A percentile compares a stretch with the other conserved stretches of the same genome.
Conservation (phyloP, 164 flowering plant species). For the Brasenia schreberi region DNA sequence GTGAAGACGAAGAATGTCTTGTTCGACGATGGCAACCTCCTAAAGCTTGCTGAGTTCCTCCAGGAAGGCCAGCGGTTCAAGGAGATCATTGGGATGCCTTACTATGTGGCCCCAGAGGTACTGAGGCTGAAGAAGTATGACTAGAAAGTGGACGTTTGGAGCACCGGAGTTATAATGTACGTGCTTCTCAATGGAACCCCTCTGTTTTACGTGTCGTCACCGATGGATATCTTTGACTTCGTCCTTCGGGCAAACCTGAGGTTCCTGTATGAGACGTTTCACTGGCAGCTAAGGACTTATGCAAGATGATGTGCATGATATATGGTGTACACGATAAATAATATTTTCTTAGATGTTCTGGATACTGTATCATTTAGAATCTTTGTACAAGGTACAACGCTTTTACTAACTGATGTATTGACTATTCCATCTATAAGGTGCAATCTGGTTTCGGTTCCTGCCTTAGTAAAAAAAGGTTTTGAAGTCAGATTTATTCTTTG, state of each 20-base stretch:
- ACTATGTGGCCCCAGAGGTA: slow-evolving; percentile 88
- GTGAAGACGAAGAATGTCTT: slow-evolving; percentile 73
- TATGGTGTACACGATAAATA: no score
- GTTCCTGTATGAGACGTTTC: slow-evolving; percentile 54
- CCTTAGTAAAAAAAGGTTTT: no score
- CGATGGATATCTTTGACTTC: slow-evolving; percentile 54
- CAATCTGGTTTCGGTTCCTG: no score
- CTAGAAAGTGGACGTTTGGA: slow-evolving; percentile 87
- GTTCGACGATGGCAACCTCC: slow-evolving; percentile 26
- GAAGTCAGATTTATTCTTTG: no score
- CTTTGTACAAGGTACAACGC: no score
- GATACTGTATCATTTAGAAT: no score
- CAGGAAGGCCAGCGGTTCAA: slow-evolving; percentile 6
- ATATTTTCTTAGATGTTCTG: no score
- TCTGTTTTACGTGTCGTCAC: slow-evolving; percentile 60
- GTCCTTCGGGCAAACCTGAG: slow-evolving; percentile 58
- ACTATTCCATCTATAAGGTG: no score
- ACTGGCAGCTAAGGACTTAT: slow-evolving; percentile 50
- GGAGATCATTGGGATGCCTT: slow-evolving; percentile 81
- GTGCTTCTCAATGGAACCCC: slow-evolving; percentile 62
- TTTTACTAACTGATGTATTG: no score
- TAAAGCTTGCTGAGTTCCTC: slow-evolving; percentile 44
- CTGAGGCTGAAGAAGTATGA: slow-evolving; percentile 39
- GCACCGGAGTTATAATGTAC: slow-evolving; percentile 67
- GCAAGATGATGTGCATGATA: slow-evolving; percentile 65